phyloP scores from a whole-genome alignment of 179 eudicot species.

The Silene coronaria region DNA sequence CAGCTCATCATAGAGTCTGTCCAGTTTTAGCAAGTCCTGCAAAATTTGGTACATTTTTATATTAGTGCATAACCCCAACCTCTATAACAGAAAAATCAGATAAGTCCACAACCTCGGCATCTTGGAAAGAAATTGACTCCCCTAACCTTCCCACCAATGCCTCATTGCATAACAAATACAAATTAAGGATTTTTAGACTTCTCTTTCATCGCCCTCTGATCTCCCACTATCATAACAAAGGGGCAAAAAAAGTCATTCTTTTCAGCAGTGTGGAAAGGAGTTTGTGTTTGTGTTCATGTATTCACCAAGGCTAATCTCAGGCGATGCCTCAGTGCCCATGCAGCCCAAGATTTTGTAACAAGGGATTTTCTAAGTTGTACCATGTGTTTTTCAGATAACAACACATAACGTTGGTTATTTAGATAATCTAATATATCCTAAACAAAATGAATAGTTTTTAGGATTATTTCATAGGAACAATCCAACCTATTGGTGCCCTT shows the following conservation, averaged over 20 bases:
- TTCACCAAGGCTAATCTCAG: not conserved
- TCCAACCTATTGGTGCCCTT: no score
- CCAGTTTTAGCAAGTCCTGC: slow-evolving; percentile 79
- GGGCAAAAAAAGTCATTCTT: not conserved
- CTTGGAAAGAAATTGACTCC: not conserved
- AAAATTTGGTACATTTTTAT: slow-evolving; percentile 8
- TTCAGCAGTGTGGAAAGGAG: not conserved
- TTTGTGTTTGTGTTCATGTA: not conserved
- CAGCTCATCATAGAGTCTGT: slow-evolving; percentile 53
- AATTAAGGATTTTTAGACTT: not conserved
- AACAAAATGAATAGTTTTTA: not conserved
- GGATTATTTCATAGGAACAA: no score
- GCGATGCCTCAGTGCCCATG: not conserved
- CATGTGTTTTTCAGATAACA: no score
- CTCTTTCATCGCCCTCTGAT: not conserved
- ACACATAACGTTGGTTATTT: no score
- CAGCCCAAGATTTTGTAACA: not conserved
- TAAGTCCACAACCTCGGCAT: not conserved
- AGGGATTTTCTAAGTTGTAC: no score
- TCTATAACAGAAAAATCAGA: not conserved
- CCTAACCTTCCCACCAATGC: not conserved
- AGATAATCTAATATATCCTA: not conserved
- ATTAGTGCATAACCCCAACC: slow-evolving; percentile 2
- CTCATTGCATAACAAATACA: not conserved
- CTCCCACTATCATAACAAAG: not conserved